Base-by-base conservation (phyloP, 345 rosid species). In the Isatis tinctoria region DNA sequence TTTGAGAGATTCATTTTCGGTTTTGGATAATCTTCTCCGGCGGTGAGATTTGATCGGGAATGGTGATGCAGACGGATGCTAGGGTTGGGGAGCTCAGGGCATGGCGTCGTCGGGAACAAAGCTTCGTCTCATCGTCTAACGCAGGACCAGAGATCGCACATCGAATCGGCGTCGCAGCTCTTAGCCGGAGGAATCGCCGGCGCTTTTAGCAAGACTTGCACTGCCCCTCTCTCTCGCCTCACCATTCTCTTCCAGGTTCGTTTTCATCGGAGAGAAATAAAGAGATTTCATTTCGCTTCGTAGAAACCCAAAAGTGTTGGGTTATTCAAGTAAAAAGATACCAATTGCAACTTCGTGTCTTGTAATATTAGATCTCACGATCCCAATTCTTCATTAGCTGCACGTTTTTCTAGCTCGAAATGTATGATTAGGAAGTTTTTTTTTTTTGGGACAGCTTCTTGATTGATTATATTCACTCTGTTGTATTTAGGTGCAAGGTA, bases 151-250 rank as follows among this genome's bases (percentile, higher is more conserved):
- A 88, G 85, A 71, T 64, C 90, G 24, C 90, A 86, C 80, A 76
- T 89, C 62, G 99, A 94, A 43, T 87, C 94, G 0, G 78, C 89
- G 6, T 79, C 93, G 3, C 97, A 95, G 82, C 87, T 95, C 28
- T 72, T 95, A 9, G 92, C 99, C 32, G 99, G 99, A 54, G 98
- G 99, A 10, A 75, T 92, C 59, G 97, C 98, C 3, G 99, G 99
- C 8, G 99, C 69, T n/a, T n/a, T n/a, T n/a, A n/a, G n/a, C n/a
- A n/a, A n/a, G n/a, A n/a, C n/a, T n/a, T n/a, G n/a, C n/a, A 95
- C 98, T 6, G 97, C 98, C 7, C 99, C 99, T 58, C 86, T 90
- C 11, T 94, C 97, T 70, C 92, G 99, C 12, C 94, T 95, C 70
- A 89, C 98, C 74, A 95, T 95, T 67, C 96, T 95, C 64, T 95